Base-by-base conservation (phyloP, 257 asterid genomes). In the Lithospermum erythrorhizon region DNA sequence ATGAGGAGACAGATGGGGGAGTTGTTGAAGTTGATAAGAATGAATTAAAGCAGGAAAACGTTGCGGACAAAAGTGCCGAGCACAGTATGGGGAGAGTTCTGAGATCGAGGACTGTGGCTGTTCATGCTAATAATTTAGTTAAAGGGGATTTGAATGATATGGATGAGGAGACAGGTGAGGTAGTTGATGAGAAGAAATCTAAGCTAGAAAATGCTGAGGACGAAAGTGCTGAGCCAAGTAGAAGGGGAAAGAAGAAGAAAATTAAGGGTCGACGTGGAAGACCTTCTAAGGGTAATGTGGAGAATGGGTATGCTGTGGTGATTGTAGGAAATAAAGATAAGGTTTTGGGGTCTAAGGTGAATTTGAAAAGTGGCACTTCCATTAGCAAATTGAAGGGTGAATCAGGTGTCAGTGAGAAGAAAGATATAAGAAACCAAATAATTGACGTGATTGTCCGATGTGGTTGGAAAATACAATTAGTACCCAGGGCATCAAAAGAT, bases 381-480 rank as follows among this genome's bases (percentile, higher is more conserved):
- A 11, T 3, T 18, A 41, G 19, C 17, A 70, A 61, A 55, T 53
- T 67, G 68, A 71, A 37, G 71, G 45, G 45, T 32, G 48, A 23
- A 41, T 37, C 8, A 65, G 57, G 8, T 63, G 47, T 61, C 55
- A 47, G 41, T 71, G 87, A 73, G 76, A 76, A 89, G 73, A 87
- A 84, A 73, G 62, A 74, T 53, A 67, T 87, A 73, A 83, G 94
- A 79, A 93, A 84, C 65, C 79, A 83, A 74, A 89, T 89, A 21
- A 64, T 86, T 25, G 66, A 51, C 32, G 80, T 89, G 80, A 74
- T 93, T 37, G 64, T 37, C 59, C 81, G 78, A 68, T 94, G 90
- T 48, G 97, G 99, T 2, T 93, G 99, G 97, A 81, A 80, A 20
- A 67, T 93, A 53, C 84, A 93, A 61, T 79, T 80, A 71, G 74